Evolutionary conservation across 768 basidiomycete species (phyloP), one percentile per base, ranked within the genome.

Genomic region (Suillus luteus): DNA sequence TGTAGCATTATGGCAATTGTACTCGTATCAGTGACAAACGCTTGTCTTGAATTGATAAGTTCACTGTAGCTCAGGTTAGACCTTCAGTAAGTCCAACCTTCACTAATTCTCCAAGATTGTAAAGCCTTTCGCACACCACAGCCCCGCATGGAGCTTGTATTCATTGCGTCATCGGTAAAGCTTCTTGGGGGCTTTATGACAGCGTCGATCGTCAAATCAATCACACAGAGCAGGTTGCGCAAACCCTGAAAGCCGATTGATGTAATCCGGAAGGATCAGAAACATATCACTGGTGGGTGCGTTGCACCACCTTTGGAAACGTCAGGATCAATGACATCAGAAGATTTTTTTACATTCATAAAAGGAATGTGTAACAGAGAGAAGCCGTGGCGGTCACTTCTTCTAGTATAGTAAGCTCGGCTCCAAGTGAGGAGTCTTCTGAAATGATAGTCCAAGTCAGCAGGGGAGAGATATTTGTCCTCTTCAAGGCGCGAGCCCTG

Each of bases 361-460:
- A 65, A 40, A 64, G 48, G 54, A 31, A 40, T 68, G 65, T 15
- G 9, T 55, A 46, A 37, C 62, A 52, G 48, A 46, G 51, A 44
- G 55, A 19, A 17, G 55, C 37, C 24, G 17, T 65, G n/a, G 73
- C 63, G 4, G 73, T 67, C 43, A 80, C 71, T 35, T 71, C 64
- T 11, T 74, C 63, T 44, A 82, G 67, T 35, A 74, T 70, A 9
- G 60, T 33, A 65, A 78, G 81, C 61, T 82, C 73, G 3, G 64
- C 63, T 66, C 78, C 78, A 9, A 72, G 67, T 2, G 77, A 75
- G 66, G 79, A 80, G 43, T 80, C 80, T 24, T 78, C 75, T 2
- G 78, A 79, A 65, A 80, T 80, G 70, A 82, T 71, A 12, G 77
- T n/a, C n/a, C n/a, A n/a, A n/a, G n/a, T 76, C n/a, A 81, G 73